phyloP scores from a whole-genome alignment of 352 stramenopile species.

The Phytophthora pistaciae region DNA sequence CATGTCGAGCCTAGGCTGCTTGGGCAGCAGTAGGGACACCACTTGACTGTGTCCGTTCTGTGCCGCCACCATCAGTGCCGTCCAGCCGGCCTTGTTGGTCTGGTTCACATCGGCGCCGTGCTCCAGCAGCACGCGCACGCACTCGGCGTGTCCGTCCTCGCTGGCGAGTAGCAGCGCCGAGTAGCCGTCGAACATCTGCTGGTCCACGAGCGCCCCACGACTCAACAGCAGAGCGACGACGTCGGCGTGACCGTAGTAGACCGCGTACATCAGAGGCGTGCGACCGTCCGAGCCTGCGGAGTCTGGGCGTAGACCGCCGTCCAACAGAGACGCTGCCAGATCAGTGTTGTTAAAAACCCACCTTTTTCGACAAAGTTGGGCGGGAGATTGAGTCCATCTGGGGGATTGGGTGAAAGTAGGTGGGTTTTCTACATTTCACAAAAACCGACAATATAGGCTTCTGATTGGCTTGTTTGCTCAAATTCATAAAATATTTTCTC shows the following conservation, averaged over 20 bases:
- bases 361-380: too few species aligned
- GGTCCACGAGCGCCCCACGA: slow-evolving; percentile 10
- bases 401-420: too few species aligned
- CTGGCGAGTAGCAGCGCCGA: not conserved
- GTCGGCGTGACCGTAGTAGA: slow-evolving; percentile 9
- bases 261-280: slow-evolving; percentile 25
- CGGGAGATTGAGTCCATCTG: too few species aligned
- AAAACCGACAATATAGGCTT: too few species aligned
- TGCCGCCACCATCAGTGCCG: slow-evolving; percentile 11
- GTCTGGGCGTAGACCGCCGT: slow-evolving; percentile 2
- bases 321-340: slow-evolving; percentile 6
- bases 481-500: too few species aligned
- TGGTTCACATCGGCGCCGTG: too few species aligned
- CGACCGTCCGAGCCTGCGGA: slow-evolving; percentile 3
- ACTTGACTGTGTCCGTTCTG: slow-evolving; percentile 8
- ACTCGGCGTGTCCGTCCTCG: too few species aligned
- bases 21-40: slow-evolving; percentile 7
- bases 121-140: too few species aligned
- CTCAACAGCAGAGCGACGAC: slow-evolving; percentile 11
- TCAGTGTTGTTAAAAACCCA: too few species aligned
- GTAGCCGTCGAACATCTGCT: slow-evolving; percentile 1
- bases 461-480: too few species aligned
- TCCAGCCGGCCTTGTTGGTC: slow-evolving; percentile 1
- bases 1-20: slow-evolving; percentile 11
- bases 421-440: too few species aligned